Percentiles rank a stretch among this genome's conserved stretches.
These are phyloP conservation scores for Aspergillus carlsbadensis DNA, from an alignment of 495 filamentous ascomycete species.

Conservation along the genomic window DNA sequence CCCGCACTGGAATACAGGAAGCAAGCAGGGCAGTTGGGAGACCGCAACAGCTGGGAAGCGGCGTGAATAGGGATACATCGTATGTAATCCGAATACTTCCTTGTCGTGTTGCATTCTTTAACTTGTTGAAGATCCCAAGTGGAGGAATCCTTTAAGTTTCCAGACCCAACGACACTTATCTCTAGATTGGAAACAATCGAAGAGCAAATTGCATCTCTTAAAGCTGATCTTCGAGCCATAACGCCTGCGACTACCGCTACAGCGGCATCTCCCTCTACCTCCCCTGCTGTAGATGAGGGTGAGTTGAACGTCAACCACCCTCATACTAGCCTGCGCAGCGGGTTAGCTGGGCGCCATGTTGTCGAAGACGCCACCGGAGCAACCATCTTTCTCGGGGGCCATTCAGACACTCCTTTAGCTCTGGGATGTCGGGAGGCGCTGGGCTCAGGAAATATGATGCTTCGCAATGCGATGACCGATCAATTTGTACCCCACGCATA, in stretches of 20 bases:
- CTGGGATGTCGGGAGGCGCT: slow-evolving; percentile 20
- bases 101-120: too few relatives aligned
- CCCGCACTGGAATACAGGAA: neutral
- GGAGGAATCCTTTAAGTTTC: neutral
- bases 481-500: slow-evolving; percentile 25
- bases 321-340: neutral
- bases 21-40: neutral
- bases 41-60: neutral
- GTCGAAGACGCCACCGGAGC: slow-evolving; percentile 29
- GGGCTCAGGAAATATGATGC: slow-evolving; percentile 5
- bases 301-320: neutral
- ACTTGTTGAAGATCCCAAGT: too few relatives aligned
- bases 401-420: slow-evolving; percentile 21
- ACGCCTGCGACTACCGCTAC: neutral
- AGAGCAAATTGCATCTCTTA: slow-evolving; percentile 21
- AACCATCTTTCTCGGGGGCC: slow-evolving; percentile 25
- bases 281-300: neutral
- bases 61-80: slow-evolving; percentile 4
- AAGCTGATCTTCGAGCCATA: slow-evolving; percentile 16
- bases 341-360: slow-evolving; percentile 21
- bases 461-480: slow-evolving; percentile 18
- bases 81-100: too few relatives aligned
- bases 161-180: slow-evolving; percentile 14
- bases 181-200: slow-evolving; percentile 22
- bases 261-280: neutral